These are phyloP conservation scores for Arthrobotrys megalospora DNA, from an alignment of 2,329 filamentous ascomycete genomes.

Conservation along the genomic window DNA sequence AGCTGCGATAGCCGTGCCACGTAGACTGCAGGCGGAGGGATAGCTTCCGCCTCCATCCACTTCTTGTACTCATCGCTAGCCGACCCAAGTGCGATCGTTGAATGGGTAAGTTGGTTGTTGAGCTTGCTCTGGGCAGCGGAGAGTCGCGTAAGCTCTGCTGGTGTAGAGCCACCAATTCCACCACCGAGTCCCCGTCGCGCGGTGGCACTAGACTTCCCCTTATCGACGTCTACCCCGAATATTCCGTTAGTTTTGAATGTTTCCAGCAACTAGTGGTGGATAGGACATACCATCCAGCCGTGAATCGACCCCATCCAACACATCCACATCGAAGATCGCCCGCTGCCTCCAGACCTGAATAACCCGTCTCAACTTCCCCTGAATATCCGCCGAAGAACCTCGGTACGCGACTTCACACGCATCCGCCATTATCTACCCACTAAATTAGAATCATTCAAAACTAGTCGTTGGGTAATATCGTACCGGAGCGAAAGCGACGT, in stretches of 20 bases:
- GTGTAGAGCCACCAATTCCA: constrained; percentile 74
- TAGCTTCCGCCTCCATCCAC: constrained; percentile 79
- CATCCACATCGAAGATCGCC: constrained; percentile 83
- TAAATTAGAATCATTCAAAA: constrained; percentile 15
- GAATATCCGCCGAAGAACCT: constrained; percentile 86
- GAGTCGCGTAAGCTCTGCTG: constrained; percentile 83
- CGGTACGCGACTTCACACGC: constrained; percentile 93
- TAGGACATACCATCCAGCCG: constrained; percentile 79
- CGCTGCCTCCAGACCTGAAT: constrained; percentile 95
- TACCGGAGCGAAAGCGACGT: constrained; percentile 87
- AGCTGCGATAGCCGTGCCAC: constrained; percentile 90
- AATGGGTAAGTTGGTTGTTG: constrained; percentile 79
- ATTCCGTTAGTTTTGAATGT: constrained; percentile 7
- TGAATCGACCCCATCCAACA: constrained; percentile 84
- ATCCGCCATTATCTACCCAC: constrained; percentile 81
- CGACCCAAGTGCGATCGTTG: constrained; percentile 77
- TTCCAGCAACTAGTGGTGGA: constrained; percentile 1
- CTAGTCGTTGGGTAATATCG: constrained; percentile 60
- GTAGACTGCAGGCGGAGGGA: constrained; percentile 88
- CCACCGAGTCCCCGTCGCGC: constrained; percentile 71
- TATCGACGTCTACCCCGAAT: constrained; percentile 74
- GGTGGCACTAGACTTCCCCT: constrained; percentile 71
- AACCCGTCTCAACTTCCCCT: constrained; percentile 87
- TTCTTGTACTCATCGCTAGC: constrained; percentile 89
- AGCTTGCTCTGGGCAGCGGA: constrained; percentile 80